These are phyloP conservation scores for Cucumis variabilis DNA, from an alignment of 331 rosid species.

Conservation along the genomic window DNA sequence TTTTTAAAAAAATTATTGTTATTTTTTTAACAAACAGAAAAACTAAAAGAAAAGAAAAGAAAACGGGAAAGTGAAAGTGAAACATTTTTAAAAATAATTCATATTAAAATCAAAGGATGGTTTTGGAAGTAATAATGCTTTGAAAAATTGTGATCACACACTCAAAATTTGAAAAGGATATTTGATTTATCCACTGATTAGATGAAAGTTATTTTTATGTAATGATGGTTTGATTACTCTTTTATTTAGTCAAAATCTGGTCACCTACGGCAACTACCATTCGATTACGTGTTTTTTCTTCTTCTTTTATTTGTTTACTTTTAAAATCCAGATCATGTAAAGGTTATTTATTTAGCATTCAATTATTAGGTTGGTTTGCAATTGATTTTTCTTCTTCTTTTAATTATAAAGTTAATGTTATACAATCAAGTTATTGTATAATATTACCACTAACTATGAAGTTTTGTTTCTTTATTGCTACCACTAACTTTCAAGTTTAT, in stretches of 20 bases:
- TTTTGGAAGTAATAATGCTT: neutral
- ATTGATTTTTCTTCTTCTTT: too few relatives aligned
- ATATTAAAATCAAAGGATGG: neutral
- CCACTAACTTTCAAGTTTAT: neutral
- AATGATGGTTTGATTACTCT: neutral
- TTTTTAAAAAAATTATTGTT: too few relatives aligned
- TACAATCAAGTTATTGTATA: neutral
- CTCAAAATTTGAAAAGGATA: neutral
- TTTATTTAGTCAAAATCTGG: neutral
- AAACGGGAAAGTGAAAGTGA: neutral
- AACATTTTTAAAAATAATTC: neutral
- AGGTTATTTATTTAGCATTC: neutral
- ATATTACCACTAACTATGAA: too few relatives aligned
- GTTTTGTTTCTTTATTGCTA: neutral
- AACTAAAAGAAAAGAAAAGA: neutral
- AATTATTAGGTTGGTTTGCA: too few relatives aligned
- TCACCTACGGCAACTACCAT: neutral
- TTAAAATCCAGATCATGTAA: too few relatives aligned
- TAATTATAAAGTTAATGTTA: too few relatives aligned
- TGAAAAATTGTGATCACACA: neutral
- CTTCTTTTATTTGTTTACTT: neutral
- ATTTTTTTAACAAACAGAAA: neutral
- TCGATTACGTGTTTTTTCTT: neutral
- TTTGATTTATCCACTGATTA: neutral
- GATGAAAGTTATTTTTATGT: neutral